phyloP scores from a whole-genome alignment of 2,329 filamentous ascomycete species.

The Waltergamsia citrina region DNA sequence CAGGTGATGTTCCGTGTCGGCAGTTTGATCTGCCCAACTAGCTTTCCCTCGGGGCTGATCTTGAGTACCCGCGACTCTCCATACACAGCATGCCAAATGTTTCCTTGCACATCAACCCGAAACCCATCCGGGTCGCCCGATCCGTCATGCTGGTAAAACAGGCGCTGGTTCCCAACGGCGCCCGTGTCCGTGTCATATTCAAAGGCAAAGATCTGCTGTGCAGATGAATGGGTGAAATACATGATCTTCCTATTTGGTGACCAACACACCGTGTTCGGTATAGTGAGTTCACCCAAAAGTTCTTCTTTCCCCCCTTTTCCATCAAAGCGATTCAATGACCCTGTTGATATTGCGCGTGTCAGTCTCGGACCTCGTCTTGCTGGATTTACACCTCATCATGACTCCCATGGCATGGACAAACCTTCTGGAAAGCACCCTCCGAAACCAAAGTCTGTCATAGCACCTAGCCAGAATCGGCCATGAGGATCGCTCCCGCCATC shows the following conservation, averaged over 20 bases:
- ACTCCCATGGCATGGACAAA: conserved; percentile 12
- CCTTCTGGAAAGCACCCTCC: conserved; percentile 52
- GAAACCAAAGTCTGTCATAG: conserved; percentile 66
- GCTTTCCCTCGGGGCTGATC: conserved; percentile 57
- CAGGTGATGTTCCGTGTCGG: conserved; percentile 78
- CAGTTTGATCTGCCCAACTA: conserved; percentile 66
- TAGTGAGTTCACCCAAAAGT: conserved; percentile 56
- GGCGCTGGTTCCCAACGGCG: conserved; percentile 55
- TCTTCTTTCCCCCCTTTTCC: conserved; percentile 48
- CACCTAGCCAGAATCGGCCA: conserved; percentile 77
- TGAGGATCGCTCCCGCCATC: conserved; percentile 74
- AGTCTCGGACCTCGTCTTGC: too few species aligned
- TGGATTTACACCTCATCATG: too few species aligned
- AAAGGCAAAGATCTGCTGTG: conserved; percentile 60
- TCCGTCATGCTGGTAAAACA: conserved; percentile 63
- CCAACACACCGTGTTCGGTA: conserved; percentile 38
- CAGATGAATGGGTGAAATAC: conserved; percentile 75
- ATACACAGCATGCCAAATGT: conserved; percentile 83
- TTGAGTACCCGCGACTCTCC: conserved; percentile 68
- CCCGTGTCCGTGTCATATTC: conserved; percentile 60
- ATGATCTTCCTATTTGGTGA: conserved; percentile 8
- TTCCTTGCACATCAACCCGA: conserved; percentile 73
- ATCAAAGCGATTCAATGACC: conserved; percentile 65
- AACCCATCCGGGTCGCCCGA: conserved; percentile 73
- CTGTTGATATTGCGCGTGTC: too few species aligned